Conservation (phyloP, 2,329 filamentous ascomycete genomes). For the Neopestalotiopsis clavispora region DNA sequence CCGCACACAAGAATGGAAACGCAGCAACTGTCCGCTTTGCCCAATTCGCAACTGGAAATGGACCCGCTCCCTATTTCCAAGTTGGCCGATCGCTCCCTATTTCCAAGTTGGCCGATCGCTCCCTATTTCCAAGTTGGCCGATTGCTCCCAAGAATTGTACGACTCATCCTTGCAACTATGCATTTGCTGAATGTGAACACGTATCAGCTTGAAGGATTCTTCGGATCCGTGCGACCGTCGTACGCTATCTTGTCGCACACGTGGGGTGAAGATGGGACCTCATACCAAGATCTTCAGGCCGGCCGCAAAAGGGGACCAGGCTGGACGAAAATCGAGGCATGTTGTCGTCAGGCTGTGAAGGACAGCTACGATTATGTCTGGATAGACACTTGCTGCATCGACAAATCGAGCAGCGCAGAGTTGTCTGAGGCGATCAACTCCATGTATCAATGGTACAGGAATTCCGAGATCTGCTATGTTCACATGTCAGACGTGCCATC, state of each 20-base stretch:
- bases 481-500: constrained; percentile 24
- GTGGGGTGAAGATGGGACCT: constrained; percentile 37
- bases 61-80: too few species aligned
- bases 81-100: too few species aligned
- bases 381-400: constrained; percentile 31
- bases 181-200: neutral
- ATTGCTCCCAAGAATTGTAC: too few species aligned
- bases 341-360: constrained; percentile 13
- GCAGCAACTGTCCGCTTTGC: too few species aligned
- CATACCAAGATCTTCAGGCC: constrained; percentile 29
- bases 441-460: constrained; percentile 26
- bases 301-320: neutral
- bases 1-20: too few species aligned
- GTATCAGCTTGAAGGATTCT: neutral
- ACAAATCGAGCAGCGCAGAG: constrained; percentile 26
- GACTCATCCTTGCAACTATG: neutral
- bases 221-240: neutral
- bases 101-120: too few species aligned
- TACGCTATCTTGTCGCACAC: constrained; percentile 44
- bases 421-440: constrained; percentile 27
- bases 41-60: too few species aligned
- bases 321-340: constrained; percentile 19
- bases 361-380: neutral
- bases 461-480: constrained; percentile 24
- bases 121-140: too few species aligned